phyloP scores from a whole-genome alignment of 345 rosid genomes.

The Rhodomyrtus tomentosa region DNA sequence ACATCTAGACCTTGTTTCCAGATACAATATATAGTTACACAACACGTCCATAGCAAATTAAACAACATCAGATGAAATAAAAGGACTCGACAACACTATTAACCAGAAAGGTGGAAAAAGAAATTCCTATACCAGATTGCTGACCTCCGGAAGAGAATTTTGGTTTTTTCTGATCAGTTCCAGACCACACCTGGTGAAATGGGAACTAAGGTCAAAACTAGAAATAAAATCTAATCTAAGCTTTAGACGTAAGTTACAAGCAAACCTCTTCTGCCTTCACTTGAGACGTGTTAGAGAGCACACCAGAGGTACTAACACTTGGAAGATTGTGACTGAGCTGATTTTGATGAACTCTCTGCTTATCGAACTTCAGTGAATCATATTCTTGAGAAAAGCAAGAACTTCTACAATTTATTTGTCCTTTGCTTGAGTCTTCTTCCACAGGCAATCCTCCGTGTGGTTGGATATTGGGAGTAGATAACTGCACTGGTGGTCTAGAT shows the following conservation, averaged over 20 bases:
- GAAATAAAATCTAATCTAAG: background rate
- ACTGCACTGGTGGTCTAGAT: slow-evolving; percentile 40
- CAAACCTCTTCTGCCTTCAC: slow-evolving; percentile 70
- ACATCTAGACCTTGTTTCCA: background rate
- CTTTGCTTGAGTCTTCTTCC: slow-evolving; percentile 46
- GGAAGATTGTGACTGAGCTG: slow-evolving; percentile 24
- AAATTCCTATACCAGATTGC: slow-evolving; percentile 1
- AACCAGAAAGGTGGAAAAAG: background rate
- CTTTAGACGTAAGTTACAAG: slow-evolving; percentile 1
- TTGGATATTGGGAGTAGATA: slow-evolving; percentile 23
- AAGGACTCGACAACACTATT: background rate
- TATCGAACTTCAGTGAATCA: slow-evolving; percentile 36
- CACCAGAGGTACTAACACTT: slow-evolving; percentile 26
- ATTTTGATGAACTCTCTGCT: slow-evolving; percentile 26
- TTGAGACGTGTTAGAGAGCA: slow-evolving; percentile 29
- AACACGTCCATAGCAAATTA: background rate
- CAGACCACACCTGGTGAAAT: background rate
- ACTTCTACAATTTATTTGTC: slow-evolving; percentile 13
- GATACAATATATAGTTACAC: background rate
- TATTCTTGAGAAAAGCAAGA: slow-evolving; percentile 23
- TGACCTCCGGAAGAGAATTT: background rate
- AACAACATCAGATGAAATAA: background rate
- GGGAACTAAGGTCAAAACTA: background rate
- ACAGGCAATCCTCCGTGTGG: slow-evolving; percentile 64
- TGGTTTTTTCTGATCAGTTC: slow-evolving; percentile 1